Percentiles rank a stretch among this genome's conserved stretches.
Evolutionary conservation across 441 rosid species (phyloP).

Genomic region (Theobroma grandiflorum): DNA sequence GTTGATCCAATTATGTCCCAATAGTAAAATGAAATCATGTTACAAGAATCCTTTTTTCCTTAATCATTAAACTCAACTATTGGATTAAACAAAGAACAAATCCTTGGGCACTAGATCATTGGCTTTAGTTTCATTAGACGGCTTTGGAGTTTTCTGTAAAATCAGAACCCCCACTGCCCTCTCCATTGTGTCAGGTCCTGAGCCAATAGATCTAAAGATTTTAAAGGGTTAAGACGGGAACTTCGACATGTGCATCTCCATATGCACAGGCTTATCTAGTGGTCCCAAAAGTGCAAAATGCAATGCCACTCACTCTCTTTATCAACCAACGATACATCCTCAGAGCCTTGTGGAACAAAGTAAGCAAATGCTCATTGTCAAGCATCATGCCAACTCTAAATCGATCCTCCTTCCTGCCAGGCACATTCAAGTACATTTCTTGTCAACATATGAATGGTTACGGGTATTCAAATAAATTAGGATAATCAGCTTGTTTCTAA

Average conservation of each 20-base stretch:
- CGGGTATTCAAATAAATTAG: no score
- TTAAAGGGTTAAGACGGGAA: background rate
- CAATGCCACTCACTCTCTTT: background rate
- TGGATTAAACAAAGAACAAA: background rate
- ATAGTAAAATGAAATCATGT: no score
- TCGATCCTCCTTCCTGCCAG: background rate
- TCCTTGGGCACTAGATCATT: background rate
- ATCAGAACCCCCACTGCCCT: background rate
- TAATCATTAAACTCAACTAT: background rate
- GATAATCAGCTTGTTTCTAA: no score
- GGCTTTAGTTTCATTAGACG: background rate
- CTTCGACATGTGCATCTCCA: slow-evolving; percentile 12
- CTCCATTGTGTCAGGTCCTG: background rate
- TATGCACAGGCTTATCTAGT: background rate
- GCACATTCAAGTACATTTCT: no score
- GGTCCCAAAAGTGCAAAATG: slow-evolving; percentile 26
- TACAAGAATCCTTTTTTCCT: no score
- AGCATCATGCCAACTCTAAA: background rate
- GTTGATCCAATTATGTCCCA: no score
- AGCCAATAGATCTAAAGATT: slow-evolving; percentile 13
- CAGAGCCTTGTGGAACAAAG: background rate
- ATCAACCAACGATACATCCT: slow-evolving; percentile 12
- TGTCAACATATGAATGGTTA: no score
- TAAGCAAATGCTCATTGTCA: slow-evolving; percentile 1
- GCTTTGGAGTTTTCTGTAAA: background rate